These are phyloP conservation scores for Kluyveromyces lactis DNA, from an alignment of 805 yeast genomes.

Conservation along the genomic window DNA sequence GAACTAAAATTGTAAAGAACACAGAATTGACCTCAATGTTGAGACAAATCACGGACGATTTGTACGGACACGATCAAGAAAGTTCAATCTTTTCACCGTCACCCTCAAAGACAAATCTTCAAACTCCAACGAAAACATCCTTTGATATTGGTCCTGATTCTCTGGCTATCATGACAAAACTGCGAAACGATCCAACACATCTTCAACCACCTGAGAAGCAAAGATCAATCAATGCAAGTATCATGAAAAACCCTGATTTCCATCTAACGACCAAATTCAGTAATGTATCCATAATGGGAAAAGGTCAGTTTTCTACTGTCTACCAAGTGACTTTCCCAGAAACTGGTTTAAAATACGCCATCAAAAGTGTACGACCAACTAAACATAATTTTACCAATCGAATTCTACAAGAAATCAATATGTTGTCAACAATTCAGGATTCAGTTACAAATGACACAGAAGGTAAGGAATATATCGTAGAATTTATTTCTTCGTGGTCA, in stretches of 20 bases:
- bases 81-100: slow-evolving; percentile 8
- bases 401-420: slow-evolving; percentile 26
- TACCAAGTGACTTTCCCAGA: slow-evolving; percentile 67
- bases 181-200: slow-evolving; percentile 24
- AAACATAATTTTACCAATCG: slow-evolving; percentile 20
- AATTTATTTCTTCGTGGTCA: slow-evolving; percentile 82
- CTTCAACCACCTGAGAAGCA: slow-evolving; percentile 6
- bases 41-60: slow-evolving; percentile 30
- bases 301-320: slow-evolving; percentile 86
- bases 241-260: slow-evolving; percentile 22
- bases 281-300: slow-evolving; percentile 64
- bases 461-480: slow-evolving; percentile 72
- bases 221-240: slow-evolving; percentile 19
- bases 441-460: slow-evolving; percentile 38
- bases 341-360: slow-evolving; percentile 58
- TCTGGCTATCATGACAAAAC: slow-evolving; percentile 14
- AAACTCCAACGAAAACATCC: slow-evolving; percentile 10
- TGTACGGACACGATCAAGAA: slow-evolving; percentile 23
- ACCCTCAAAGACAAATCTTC: slow-evolving; percentile 6
- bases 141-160: slow-evolving; percentile 5
- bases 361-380: slow-evolving; percentile 67
- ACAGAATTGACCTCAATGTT: slow-evolving; percentile 25
- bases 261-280: slow-evolving; percentile 43
- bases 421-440: slow-evolving; percentile 20
- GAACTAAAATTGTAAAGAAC: slow-evolving; percentile 22